Percentiles rank a stretch among this genome's conserved stretches.
These are phyloP conservation scores for Neurospora sp. DNA, from an alignment of 2,329 filamentous ascomycete genomes.

Conservation along the genomic window DNA sequence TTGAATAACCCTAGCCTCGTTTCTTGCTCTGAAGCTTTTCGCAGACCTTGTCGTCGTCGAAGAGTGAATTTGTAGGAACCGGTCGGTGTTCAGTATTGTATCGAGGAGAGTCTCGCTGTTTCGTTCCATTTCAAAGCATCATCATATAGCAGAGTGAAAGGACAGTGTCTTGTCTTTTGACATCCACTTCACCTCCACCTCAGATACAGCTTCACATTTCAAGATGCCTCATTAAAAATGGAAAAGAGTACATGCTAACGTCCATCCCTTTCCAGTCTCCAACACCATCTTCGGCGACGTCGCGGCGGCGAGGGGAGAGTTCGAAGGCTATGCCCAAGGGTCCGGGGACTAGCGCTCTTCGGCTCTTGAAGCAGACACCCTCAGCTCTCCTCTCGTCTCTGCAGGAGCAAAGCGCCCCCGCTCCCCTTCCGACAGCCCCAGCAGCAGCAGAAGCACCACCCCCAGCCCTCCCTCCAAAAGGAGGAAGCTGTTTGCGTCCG, in stretches of 20 bases:
- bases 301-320: not conserved
- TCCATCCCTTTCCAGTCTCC: not conserved
- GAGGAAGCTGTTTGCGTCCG: not conserved
- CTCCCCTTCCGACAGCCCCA: not conserved
- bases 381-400: not conserved
- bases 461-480: not conserved
- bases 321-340: not conserved
- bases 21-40: not conserved
- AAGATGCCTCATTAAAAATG: too few relatives aligned
- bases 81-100: conserved; percentile 16
- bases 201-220: too few relatives aligned
- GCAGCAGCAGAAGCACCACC: not conserved
- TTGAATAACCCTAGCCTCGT: not conserved
- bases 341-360: not conserved
- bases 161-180: too few relatives aligned
- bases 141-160: too few relatives aligned
- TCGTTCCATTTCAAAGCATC: too few relatives aligned
- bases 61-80: conserved; percentile 12
- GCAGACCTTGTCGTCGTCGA: not conserved
- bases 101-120: conserved; percentile 19
- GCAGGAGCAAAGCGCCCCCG: not conserved
- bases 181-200: too few relatives aligned
- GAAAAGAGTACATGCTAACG: not conserved
- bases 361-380: not conserved
- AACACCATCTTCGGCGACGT: not conserved